Evolutionary conservation across 371 early-diverging fungal genomes (phyloP).

Genomic region (Blakeslea trispora): DNA sequence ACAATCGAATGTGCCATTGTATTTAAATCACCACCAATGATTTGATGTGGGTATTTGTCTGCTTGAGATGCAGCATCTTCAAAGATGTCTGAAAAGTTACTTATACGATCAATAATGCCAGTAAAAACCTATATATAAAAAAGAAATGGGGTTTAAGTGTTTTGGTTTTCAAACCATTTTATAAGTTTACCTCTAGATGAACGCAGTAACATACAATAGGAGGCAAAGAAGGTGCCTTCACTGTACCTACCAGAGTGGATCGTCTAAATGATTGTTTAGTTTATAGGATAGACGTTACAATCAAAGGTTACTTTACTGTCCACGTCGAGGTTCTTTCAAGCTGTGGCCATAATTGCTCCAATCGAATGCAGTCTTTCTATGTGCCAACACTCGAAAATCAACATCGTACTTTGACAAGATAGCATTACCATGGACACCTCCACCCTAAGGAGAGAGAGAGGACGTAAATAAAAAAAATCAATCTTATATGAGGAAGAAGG

Average conservation of each 20-base stretch:
- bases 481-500: too few species aligned
- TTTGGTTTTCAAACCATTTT: too few species aligned
- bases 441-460: too few species aligned
- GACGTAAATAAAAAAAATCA: too few species aligned
- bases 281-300: too few species aligned
- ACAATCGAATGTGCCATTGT: constrained; percentile 84
- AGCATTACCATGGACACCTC: constrained; percentile 85
- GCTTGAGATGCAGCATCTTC: constrained; percentile 52
- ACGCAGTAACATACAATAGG: constrained; percentile 64
- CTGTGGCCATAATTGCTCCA: constrained; percentile 72
- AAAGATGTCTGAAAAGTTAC: constrained; percentile 70
- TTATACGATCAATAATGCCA: constrained; percentile 68
- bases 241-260: constrained; percentile 56
- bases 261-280: constrained; percentile 37
- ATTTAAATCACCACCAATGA: constrained; percentile 80
- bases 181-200: constrained; percentile 68
- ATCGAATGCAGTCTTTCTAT: constrained; percentile 68
- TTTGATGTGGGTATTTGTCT: constrained; percentile 58
- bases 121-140: constrained; percentile 59
- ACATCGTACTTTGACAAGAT: constrained; percentile 73
- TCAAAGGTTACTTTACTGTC: constrained; percentile 37
- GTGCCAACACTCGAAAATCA: constrained; percentile 61
- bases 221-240: constrained; percentile 47
- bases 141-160: too few species aligned
- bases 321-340: constrained; percentile 66